Conservation (phyloP, 345 rosid genomes). For the Dimocarpus longan region DNA sequence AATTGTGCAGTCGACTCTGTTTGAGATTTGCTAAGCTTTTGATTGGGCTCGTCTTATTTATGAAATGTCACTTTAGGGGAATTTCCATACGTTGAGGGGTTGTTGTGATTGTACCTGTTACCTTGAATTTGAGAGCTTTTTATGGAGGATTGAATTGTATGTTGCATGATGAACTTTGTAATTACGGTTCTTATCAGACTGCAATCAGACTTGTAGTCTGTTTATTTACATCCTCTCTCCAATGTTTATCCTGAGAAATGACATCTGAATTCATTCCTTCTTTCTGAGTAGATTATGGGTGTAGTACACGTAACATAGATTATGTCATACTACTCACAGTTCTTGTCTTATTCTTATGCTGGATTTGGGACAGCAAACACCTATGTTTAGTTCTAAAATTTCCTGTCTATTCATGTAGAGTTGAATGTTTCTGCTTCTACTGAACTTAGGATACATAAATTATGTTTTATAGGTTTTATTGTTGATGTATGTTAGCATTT, state of each 20-base stretch:
- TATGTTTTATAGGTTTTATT: neutral
- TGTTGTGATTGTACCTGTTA: neutral
- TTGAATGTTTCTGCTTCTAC: conserved; percentile 13
- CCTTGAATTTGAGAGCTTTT: neutral
- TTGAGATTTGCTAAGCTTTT: neutral
- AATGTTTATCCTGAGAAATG: neutral
- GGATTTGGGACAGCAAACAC: neutral
- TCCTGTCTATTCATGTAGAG: neutral
- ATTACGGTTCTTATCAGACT: neutral
- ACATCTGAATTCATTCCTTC: no score
- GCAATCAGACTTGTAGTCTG: neutral
- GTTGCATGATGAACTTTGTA: neutral
- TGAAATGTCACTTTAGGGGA: neutral
- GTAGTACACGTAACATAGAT: neutral
- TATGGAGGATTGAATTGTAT: neutral
- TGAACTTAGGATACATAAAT: neutral
- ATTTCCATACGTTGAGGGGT: no score
- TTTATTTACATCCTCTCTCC: neutral
- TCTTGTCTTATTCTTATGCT: neutral
- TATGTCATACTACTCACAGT: neutral
- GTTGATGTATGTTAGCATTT: neutral
- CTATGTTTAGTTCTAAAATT: neutral
- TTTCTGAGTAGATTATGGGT: neutral
- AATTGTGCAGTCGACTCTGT: neutral
- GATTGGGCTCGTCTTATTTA: neutral